A percentile compares a stretch with the other conserved stretches of the same genome.
These are phyloP conservation scores for Emmonsia crescens DNA, from an alignment of 2,329 filamentous ascomycete genomes.

Conservation along the genomic window DNA sequence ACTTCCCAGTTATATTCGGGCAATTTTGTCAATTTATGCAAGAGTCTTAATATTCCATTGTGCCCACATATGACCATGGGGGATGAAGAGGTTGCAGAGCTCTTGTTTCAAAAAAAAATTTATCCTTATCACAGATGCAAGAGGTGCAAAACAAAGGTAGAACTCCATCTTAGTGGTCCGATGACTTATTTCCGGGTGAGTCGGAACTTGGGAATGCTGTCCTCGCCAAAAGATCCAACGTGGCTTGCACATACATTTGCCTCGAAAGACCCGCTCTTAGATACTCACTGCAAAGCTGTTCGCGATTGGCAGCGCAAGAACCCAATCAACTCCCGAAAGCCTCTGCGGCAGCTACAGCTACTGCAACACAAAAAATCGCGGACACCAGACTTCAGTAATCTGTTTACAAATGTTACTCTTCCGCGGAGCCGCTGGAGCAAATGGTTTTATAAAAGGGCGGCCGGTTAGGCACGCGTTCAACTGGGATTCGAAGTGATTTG, in stretches of 20 bases:
- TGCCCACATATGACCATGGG: constrained; percentile 2
- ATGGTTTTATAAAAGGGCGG: not conserved
- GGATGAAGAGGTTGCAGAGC: not conserved
- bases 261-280: constrained; percentile 2
- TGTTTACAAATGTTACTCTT: not conserved
- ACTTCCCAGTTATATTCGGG: not conserved
- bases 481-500: not conserved
- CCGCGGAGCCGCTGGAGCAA: not conserved
- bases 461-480: not conserved
- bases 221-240: not conserved
- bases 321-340: not conserved
- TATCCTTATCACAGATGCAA: not conserved
- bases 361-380: not conserved
- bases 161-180: not conserved
- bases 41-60: constrained; percentile 2
- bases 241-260: constrained; percentile 4
- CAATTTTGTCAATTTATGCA: constrained; percentile 1
- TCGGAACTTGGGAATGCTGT: constrained; percentile 1
- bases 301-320: not conserved
- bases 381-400: not conserved
- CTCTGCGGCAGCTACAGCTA: not conserved
- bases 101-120: not conserved
- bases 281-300: constrained; percentile 1
- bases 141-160: constrained; percentile 2
- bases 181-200: not conserved